Conservation (phyloP, 805 yeast species). For the Saccharomycopsis lassenensis region DNA sequence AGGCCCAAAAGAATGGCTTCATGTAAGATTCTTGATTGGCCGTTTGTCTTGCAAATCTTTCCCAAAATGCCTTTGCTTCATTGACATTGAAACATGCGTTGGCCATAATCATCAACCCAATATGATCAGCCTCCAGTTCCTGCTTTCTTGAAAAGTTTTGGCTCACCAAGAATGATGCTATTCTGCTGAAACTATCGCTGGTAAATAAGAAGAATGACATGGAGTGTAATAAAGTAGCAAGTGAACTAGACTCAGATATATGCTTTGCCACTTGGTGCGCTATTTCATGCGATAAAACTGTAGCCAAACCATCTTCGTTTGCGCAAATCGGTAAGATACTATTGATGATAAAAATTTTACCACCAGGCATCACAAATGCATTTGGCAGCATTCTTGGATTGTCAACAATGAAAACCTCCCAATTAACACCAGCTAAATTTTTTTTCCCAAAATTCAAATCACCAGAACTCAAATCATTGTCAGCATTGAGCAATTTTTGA, state of each 20-base stretch:
- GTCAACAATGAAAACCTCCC: conserved; percentile 76
- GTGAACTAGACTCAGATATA: too few species aligned
- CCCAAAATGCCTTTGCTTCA: conserved; percentile 73
- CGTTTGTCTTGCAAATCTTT: conserved; percentile 67
- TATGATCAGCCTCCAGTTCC: conserved; percentile 95
- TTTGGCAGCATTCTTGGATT: conserved; percentile 74
- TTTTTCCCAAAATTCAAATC: conserved; percentile 19
- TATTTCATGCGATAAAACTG: conserved; percentile 86
- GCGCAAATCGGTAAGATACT: conserved; percentile 67
- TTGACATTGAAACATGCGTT: conserved; percentile 75
- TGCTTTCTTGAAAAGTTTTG: conserved; percentile 77
- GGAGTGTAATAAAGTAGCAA: too few species aligned
- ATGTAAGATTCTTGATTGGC: too few species aligned
- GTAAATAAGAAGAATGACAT: too few species aligned
- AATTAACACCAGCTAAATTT: conserved; percentile 33
- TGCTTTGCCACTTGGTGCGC: conserved; percentile 94
- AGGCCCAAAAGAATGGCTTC: too few species aligned
- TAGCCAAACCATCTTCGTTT: conserved; percentile 89
- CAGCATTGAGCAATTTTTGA: conserved; percentile 27
- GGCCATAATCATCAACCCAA: conserved; percentile 88
- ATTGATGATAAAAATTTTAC: conserved; percentile 84
- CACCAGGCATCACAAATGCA: conserved; percentile 94
- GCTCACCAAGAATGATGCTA: too few species aligned
- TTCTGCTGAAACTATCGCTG: too few species aligned
- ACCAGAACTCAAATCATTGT: conserved; percentile 19